Percentiles rank a stretch among this genome's conserved stretches.
Evolutionary conservation across 495 filamentous ascomycete genomes (phyloP).

Genomic region (Aspergillus coremiiformis): DNA sequence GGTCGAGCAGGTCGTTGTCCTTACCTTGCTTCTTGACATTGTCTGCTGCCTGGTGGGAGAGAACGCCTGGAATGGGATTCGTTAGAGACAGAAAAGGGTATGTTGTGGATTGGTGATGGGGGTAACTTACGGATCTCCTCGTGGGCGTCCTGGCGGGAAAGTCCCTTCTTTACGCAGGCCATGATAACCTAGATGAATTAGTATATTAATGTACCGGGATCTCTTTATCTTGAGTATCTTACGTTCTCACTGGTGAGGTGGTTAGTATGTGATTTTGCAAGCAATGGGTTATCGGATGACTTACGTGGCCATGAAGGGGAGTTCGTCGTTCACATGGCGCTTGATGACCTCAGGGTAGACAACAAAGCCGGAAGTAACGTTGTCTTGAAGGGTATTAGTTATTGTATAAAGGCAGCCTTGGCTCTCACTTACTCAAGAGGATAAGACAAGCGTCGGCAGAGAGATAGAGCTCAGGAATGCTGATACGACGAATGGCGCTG

Average conservation of each 20-base stretch:
- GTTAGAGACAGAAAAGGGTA: not conserved
- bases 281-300: conserved; percentile 13
- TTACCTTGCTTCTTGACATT: conserved; percentile 76
- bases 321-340: conserved; percentile 61
- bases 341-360: conserved; percentile 78
- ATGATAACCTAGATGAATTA: conserved; percentile 62
- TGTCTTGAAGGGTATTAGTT: conserved; percentile 42
- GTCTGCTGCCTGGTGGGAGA: conserved; percentile 75
- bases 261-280: conserved; percentile 14
- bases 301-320: conserved; percentile 84
- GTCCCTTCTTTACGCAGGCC: conserved; percentile 67
- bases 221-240: conserved; percentile 5
- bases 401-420: not conserved
- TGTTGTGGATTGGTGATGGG: not conserved
- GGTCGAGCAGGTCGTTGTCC: conserved; percentile 75
- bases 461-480: conserved; percentile 76
- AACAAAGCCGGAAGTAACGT: conserved; percentile 74
- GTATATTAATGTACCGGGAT: not conserved
- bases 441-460: conserved; percentile 76
- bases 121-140: conserved; percentile 60
- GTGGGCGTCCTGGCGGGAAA: conserved; percentile 82
- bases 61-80: conserved; percentile 47
- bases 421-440: conserved; percentile 46
- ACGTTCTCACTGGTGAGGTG: conserved; percentile 33
- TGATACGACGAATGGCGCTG: conserved; percentile 59